Evolutionary conservation across 2,329 filamentous ascomycete species (phyloP).

Genomic region (Rhinocladiella similis): DNA sequence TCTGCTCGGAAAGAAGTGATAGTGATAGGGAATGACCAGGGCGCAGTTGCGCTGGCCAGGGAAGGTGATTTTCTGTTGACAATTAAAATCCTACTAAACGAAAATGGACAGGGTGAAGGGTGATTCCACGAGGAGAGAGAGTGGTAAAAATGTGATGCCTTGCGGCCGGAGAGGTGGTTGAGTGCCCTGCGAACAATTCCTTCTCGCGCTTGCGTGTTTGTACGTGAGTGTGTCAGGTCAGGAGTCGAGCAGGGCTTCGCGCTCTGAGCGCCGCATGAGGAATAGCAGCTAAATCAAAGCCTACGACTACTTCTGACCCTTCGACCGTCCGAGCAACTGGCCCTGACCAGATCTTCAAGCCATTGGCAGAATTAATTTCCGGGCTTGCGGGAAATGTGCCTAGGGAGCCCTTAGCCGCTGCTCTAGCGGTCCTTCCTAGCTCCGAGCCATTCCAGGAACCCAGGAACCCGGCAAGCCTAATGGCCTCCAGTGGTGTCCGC

Average conservation of each 20-base stretch:
- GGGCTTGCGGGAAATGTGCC: background rate
- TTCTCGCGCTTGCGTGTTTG: background rate
- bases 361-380: conserved; percentile 1
- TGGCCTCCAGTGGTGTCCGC: background rate
- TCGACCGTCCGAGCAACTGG: background rate
- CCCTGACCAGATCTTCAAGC: background rate
- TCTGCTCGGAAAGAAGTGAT: background rate
- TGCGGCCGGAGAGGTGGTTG: background rate
- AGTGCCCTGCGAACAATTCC: background rate
- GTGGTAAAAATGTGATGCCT: background rate
- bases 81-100: background rate
- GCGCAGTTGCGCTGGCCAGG: background rate
- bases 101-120: background rate
- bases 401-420: background rate
- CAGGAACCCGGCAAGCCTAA: background rate
- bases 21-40: background rate
- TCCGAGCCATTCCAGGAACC: background rate
- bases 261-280: background rate
- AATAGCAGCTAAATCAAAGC: background rate
- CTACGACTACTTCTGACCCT: background rate
- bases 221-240: background rate
- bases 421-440: conserved; percentile 1
- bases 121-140: background rate
- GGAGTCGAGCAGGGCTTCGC: background rate
- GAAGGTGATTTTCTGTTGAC: background rate